Base-by-base conservation (phyloP, 2,329 filamentous ascomycete genomes). In the Colletotrichum costaricense region DNA sequence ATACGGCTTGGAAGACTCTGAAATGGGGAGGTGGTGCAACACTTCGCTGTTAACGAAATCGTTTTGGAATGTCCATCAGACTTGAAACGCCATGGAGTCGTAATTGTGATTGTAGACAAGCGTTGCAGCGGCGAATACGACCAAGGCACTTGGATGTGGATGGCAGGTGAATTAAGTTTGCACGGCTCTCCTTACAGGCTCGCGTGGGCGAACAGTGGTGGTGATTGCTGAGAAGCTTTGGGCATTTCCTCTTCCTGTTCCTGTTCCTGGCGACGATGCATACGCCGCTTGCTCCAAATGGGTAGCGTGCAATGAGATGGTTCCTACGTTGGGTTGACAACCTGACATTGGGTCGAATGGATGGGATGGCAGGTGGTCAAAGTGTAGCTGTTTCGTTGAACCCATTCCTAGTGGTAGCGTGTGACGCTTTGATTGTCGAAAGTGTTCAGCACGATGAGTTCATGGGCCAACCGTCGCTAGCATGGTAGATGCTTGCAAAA, bases 341-440 rank as follows among this genome's bases (percentile, higher is more conserved):
- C 22, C 22, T 14, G 33, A 33, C 35, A 28, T 14, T 56, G 49
- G 24, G 59, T 46, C 28, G 14, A n/a, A 26, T 8, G 42, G 24
- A 69, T 69, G 58, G 64, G 65, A 69, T 55, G 65, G 28, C 54
- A 64, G 65, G 49, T 35, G 69, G 57, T 42, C 49, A 62, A 58
- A 57, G 64, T 72, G 69, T 35, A 46, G 28, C 69, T 68, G 63
- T 63, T 72, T 52, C 64, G 22, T 42, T 14, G 26, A 16, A 42
- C 38, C 24, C 55, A 38, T 35, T n/a, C 19, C 52, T 42, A 35
- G 42, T 38, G 35, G 26, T 46, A 19, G 46, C 16, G 16, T 63
- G 7, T 24, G 19, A 52, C 24, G 68, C 56, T 63, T 42, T n/a
- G 65, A 63, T 54, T 52, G 19, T 49, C 19, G 24, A 52, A 28